Evolutionary conservation across 139 green algal genomes (phyloP), one percentile per base, ranked within the genome.

Genomic region (Spirogloea muscicola): DNA sequence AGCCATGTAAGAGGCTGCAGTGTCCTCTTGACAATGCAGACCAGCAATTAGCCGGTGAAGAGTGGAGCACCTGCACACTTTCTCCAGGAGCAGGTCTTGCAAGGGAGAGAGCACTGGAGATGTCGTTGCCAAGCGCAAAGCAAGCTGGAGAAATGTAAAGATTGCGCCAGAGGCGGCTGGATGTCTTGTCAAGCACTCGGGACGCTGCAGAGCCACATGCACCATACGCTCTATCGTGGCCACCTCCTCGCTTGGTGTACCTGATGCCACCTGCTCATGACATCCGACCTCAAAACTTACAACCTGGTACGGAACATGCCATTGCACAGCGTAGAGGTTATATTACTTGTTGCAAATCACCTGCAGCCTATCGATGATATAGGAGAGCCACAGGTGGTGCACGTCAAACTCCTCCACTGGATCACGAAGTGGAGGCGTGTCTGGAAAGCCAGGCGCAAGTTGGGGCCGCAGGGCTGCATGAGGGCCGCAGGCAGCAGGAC

Each of bases 321-420:
- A 55, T 21, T 21, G 46, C 46, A 21, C 21, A 55, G 21, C 21
- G 46, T 21, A 55, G 21, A 55, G 21, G 46, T 55, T 55, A 21
- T 31, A 21, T 55, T 31, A 21, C 46, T 21, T 55, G 21, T 21
- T 55, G 21, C 21, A 55, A 55, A 21, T 55, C 21, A 21, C 46
- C 21, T 55, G 46, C 46, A 55, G 21, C 21, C 46, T 31, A 55
- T 82, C 74, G 34, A 41, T 10, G 29, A 82, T 44, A 18, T 80
- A 82, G 6, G 44, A 31, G 27, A 77, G 29, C 68, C 68, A 80
- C 10, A 80, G 13, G 18, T 18, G 16, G 41, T 82, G 74, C 3
- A 68, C 74, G 10, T 18, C 29, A 25, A 82, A 73, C 39, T 46
- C 61, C 44, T 80, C 68, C 66, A 82, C 72, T 18, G 49, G 13